A percentile compares a stretch with the other conserved stretches of the same genome.
Conservation (phyloP, 257 asterid species). For the Capsicum rhomboideum region DNA sequence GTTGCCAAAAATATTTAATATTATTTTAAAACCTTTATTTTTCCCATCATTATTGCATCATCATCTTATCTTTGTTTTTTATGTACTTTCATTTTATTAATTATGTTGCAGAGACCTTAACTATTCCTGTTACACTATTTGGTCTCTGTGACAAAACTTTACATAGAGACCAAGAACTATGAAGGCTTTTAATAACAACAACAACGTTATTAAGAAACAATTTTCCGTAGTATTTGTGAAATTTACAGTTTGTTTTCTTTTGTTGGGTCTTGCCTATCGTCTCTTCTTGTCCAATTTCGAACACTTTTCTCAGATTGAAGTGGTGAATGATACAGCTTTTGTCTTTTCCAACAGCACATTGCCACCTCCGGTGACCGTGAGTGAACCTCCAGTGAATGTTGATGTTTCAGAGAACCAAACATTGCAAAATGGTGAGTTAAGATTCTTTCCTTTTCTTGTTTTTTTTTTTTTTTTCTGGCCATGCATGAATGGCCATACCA, state of each 20-base stretch:
- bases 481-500: constrained; percentile 15
- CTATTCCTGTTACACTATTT: neutral
- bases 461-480: constrained; percentile 1
- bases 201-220: constrained; percentile 8
- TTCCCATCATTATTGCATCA: neutral
- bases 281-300: constrained; percentile 39
- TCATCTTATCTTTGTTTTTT: neutral
- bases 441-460: neutral
- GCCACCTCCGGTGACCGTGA: constrained; percentile 7
- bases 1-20: neutral
- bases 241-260: constrained; percentile 40
- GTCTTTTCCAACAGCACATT: neutral
- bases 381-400: neutral
- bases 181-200: constrained; percentile 28
- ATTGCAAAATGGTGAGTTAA: constrained; percentile 26
- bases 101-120: neutral
- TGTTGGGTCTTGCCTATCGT: constrained; percentile 50
- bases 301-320: constrained; percentile 27
- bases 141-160: neutral
- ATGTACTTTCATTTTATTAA: neutral
- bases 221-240: constrained; percentile 34
- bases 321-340: constrained; percentile 11
- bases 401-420: constrained; percentile 2
- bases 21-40: neutral
- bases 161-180: constrained; percentile 13